Evolutionary conservation across 495 filamentous ascomycete genomes (phyloP), one percentile per base, ranked within the genome.

Genomic region (Hyaloscypha finlandica): DNA sequence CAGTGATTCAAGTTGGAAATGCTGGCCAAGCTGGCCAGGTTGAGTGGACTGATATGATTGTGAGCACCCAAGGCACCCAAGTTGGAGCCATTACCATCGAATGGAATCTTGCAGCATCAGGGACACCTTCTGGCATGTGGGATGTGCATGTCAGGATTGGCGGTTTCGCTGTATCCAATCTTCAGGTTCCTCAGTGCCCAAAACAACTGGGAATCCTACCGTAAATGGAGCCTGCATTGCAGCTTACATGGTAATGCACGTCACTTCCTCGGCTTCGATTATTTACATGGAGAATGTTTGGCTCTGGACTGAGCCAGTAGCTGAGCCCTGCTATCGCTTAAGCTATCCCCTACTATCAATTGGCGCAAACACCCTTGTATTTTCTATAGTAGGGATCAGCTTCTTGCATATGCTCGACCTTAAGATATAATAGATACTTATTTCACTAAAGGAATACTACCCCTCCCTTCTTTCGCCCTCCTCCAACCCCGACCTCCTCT

Each of bases 201-300:
- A 77, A 42, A 19, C 22, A 8, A n/a, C 25, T 25, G 73, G 69
- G 3, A 51, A 59, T 45, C 63, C 73, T 39, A 70, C 71, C 16
- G 16, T 48, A 4, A 48, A 48, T 12, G 16, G 16, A 11, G 66
- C 77, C 5, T 88, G 86, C 70, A 79, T 81, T 51, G 85, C 83
- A 2, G 82, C 81, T 0, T 85, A 76, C 61, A 70, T 82, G n/a
- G 68, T 82, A 37, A 65, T 88, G 22, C 84, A 84, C 58, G 66
- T 89, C 45, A 84, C 79, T 0, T 56, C 67, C 8, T 56, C 69
- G 11, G 76, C 77, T 0, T 79, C 79, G 0, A 82, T 78, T 6
- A 78, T 77, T 3, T 89, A 88, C 42, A 79, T 88, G 37, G 85
- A 88, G 70, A 87, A 88, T 69, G 77, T 84, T 70, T 88, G 86